Evolutionary conservation across 169 alveolate species (phyloP).

Genomic region (Blepharisma undulans): DNA sequence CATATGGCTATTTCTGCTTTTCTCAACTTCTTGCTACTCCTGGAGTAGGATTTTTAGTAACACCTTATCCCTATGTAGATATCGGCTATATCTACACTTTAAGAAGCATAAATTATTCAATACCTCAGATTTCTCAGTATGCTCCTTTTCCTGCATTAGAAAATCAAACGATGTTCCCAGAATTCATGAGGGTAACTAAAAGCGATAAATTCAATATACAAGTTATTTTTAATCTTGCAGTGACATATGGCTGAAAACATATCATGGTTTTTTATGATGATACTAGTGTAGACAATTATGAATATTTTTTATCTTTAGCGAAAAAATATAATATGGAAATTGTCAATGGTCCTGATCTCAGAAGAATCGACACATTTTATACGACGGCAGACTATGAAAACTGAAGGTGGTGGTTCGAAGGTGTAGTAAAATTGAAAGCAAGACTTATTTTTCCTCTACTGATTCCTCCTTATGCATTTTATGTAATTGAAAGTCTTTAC

Average conservation of each 20-base stretch:
- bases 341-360: no score
- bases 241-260: background rate
- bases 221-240: background rate
- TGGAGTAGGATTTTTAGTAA: background rate
- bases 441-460: background rate
- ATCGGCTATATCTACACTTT: background rate
- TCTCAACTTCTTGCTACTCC: background rate
- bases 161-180: background rate
- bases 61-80: background rate
- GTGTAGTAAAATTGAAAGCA: background rate
- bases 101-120: background rate
- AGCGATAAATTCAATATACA: background rate
- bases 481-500: constrained; percentile 18
- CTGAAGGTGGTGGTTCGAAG: no score
- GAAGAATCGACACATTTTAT: no score
- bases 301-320: no score
- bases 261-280: no score
- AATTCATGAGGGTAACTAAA: background rate
- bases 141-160: background rate
- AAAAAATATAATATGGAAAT: no score
- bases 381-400: no score
- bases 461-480: background rate
- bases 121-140: background rate
- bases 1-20: background rate
- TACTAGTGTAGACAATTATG: no score